Evolutionary conservation across 2,329 filamentous ascomycete genomes (phyloP).

Genomic region (Colletotrichum liaoningense): DNA sequence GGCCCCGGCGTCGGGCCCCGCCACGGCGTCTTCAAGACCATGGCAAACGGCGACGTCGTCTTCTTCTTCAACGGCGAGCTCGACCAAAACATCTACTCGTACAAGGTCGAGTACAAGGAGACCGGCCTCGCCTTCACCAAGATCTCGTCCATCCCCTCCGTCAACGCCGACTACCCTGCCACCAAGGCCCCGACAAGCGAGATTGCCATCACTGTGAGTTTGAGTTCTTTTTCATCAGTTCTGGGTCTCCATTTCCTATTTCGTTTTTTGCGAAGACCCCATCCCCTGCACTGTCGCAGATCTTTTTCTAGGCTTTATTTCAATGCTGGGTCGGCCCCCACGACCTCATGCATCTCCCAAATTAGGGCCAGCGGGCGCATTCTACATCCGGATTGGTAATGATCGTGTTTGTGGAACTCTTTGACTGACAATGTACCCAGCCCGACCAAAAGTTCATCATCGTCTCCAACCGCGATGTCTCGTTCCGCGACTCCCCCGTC

Average conservation of each 20-base stretch:
- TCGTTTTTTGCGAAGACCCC: too few relatives aligned
- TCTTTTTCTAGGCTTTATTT: conserved; percentile 19
- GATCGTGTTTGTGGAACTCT: neutral
- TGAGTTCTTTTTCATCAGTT: neutral
- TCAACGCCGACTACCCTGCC: conserved; percentile 30
- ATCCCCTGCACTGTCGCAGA: conserved; percentile 4
- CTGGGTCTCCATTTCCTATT: neutral
- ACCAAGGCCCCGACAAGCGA: conserved; percentile 38
- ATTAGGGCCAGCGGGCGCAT: neutral
- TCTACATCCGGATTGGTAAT: conserved; percentile 22
- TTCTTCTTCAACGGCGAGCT: conserved; percentile 40
- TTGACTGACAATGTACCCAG: conserved; percentile 10
- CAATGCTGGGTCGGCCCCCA: neutral
- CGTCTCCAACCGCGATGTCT: conserved; percentile 35
- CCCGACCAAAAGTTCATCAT: conserved; percentile 31
- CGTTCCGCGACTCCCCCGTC: conserved; percentile 35
- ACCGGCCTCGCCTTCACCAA: conserved; percentile 38
- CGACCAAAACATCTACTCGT: conserved; percentile 38
- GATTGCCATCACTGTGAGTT: conserved; percentile 37
- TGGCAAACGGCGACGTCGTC: conserved; percentile 34
- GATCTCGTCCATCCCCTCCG: conserved; percentile 35
- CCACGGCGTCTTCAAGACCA: conserved; percentile 37
- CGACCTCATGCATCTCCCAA: neutral
- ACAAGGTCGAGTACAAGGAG: conserved; percentile 36
- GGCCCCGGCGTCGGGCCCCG: conserved; percentile 36